Conservation (phyloP, 2,329 filamentous ascomycete species). For the Ustilaginoidea virens region DNA sequence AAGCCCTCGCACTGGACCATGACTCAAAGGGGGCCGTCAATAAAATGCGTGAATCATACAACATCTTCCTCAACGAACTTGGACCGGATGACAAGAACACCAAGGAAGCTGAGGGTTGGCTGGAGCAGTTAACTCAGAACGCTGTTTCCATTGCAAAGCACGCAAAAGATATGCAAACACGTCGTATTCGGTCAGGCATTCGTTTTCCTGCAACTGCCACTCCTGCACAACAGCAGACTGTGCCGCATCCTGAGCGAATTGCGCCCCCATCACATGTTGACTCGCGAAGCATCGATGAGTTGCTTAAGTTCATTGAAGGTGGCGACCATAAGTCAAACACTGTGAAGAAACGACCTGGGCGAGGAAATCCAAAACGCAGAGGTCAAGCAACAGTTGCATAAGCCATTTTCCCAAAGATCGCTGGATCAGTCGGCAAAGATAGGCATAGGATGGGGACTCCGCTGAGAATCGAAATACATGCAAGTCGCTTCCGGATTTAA, state of each 20-base stretch:
- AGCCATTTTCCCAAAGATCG: not conserved
- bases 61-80: constrained; percentile 78
- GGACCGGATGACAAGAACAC: constrained; percentile 91
- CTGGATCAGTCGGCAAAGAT: no score
- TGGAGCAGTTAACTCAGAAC: constrained; percentile 90
- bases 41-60: constrained; percentile 93
- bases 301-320: constrained; percentile 90
- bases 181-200: constrained; percentile 55
- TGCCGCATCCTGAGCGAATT: constrained; percentile 17
- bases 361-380: constrained; percentile 40
- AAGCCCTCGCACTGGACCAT: constrained; percentile 87
- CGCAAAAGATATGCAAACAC: constrained; percentile 69
- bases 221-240: constrained; percentile 11
- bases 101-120: constrained; percentile 92
- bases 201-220: constrained; percentile 36
- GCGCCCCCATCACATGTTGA: constrained; percentile 35
- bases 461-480: no score
- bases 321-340: constrained; percentile 34
- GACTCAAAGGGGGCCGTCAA: constrained; percentile 83
- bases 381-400: constrained; percentile 13
- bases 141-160: constrained; percentile 91
- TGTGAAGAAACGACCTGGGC: constrained; percentile 39
- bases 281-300: constrained; percentile 76
- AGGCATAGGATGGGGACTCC: no score
- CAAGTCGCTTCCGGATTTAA: no score